Base-by-base conservation (phyloP, 306 rosid species). In the Sicyos edulis region DNA sequence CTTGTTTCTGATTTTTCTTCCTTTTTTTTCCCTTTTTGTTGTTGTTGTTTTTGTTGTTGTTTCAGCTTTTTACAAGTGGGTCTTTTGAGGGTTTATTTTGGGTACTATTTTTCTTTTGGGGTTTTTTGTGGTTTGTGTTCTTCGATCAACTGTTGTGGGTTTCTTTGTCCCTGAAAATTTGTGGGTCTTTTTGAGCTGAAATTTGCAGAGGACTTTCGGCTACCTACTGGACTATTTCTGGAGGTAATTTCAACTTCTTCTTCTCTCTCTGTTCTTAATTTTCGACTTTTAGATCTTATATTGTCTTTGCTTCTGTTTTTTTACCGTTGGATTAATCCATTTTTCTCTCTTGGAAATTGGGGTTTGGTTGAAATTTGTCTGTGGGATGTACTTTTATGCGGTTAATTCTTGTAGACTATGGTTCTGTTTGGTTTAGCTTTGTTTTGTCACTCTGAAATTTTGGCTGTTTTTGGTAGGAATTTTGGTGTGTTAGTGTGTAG, bases 191-290 rank as follows among this genome's bases (percentile, higher is more conserved):
- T 63, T 63, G 15, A 62, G 70, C 52, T 40, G 29, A 42, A 40
- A 63, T 63, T 63, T 37, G 8, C 70, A 63, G 70, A 37, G 70
- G 29, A 63, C 51, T 63, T 63, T 63, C 70, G 29, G 52, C 69
- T n/a, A 16, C 50, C 37, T 40, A 8, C 10, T 63, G 70, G 51
- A 16, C 40, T 51, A n/a, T 42, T 63, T 63, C 70, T 63, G 29
- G 52, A n/a, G 49, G 52, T 63, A 37, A 63, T 34, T 61, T 2
- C 7, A 61, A 34, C 22, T 34, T 61, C 68, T 16, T 32, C 45
- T 60, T 61, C 15, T 22, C 40, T 6, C 64, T 58, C 20, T 40
- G 64, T 59, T 59, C 34, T 61, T 61, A 60, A 40, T 29, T 37
- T 63, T 40, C 29, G n/a, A 14, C 29, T 63, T 63, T 40, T 63